Evolutionary conservation across 495 filamentous ascomycete species (phyloP), one percentile per base, ranked within the genome.

Genomic region (Penicillium canescens): DNA sequence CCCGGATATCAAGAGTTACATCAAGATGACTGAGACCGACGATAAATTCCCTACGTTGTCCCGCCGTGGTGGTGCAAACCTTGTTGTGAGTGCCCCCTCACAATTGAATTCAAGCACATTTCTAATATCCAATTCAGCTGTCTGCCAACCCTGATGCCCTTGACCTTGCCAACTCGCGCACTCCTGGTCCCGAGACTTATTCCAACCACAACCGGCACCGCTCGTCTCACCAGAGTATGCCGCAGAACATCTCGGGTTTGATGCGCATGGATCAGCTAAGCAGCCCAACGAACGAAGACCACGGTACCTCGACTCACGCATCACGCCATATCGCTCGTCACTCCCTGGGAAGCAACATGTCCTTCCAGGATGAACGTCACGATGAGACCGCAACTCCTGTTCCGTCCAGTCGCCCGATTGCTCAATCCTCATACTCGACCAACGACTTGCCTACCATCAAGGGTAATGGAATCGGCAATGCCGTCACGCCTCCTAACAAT

Each of bases 391-490:
- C 59, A n/a, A 57, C 64, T 13, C 44, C 70, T 16, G 53, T 56
- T 24, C 33, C 68, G 1, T 67, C 71, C 1, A 66, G 46, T 58
- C 71, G 70, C 21, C 74, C 74, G 6, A 57, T 46, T 6, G 57
- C 67, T 11, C 88, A 92, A 69, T 85, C 88, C 3, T 96, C 93
- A 2, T 97, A 90, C 71, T 97, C 94, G 2, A 86, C 91, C 18
- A 89, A 86, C 66, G 94, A 97, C 61, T 74, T 97, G 4, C 89
- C 93, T n/a, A 96, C 92, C 1, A 75, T 91, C 57, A 94, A 92
- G 77, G 84, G 72, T 26, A 75, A 77, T 65, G 67, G 71, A 35
- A 62, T 69, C 64, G 72, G 73, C 42, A 63, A 71, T 61, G 77
- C 82, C 36, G 83, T 87, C 52, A 76, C 78, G 3, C 73, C 78